phyloP scores from a whole-genome alignment of 106 monocot species.

The Phalaenopsis equestris region DNA sequence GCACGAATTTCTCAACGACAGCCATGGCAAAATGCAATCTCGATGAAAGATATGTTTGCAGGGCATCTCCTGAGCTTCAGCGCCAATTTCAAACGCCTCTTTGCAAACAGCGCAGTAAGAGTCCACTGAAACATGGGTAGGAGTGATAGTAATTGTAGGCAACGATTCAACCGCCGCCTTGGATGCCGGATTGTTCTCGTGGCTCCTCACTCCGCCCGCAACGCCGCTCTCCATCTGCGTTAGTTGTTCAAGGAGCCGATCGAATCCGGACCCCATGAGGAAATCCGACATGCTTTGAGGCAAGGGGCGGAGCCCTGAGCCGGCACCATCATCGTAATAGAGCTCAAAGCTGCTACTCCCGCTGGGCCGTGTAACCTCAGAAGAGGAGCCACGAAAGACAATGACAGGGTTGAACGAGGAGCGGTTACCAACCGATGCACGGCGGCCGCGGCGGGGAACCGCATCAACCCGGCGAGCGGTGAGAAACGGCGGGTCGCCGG shows the following conservation, averaged over 20 bases:
- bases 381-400: conserved; percentile 19
- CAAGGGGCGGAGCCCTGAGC: conserved; percentile 43
- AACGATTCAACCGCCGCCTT: conserved; percentile 40
- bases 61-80: conserved; percentile 38
- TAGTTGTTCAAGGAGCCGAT: conserved; percentile 39
- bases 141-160: conserved; percentile 27
- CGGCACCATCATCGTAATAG: conserved; percentile 43
- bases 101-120: conserved; percentile 44
- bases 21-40: conserved; percentile 57
- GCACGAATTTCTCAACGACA: conserved; percentile 38
- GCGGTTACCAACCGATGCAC: conserved; percentile 13
- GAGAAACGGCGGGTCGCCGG: neutral
- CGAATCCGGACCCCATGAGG: conserved; percentile 50
- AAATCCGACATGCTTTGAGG: conserved; percentile 50
- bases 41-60: conserved; percentile 52
- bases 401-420: conserved; percentile 35
- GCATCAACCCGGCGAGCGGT: neutral
- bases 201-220: conserved; percentile 9
- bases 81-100: conserved; percentile 36
- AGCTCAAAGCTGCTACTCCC: conserved; percentile 27
- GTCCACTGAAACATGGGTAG: conserved; percentile 17
- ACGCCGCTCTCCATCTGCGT: conserved; percentile 30
- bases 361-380: neutral
- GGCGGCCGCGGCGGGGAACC: conserved; percentile 4
- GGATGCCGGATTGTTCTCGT: conserved; percentile 31